These are phyloP conservation scores for Candida schatavii DNA, from an alignment of 805 yeast species.

Conservation along the genomic window DNA sequence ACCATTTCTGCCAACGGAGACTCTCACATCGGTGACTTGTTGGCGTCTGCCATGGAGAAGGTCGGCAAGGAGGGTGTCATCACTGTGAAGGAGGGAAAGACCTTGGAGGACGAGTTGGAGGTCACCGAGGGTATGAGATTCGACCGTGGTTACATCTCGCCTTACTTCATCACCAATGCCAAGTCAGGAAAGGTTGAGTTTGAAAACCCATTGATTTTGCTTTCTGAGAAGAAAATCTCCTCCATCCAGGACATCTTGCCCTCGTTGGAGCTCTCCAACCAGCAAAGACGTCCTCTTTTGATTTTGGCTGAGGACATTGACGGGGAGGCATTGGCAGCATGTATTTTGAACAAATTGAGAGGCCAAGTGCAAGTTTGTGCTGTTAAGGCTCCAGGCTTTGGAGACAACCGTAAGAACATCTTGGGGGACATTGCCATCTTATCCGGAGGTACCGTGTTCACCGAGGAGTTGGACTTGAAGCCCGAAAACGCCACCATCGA, in stretches of 20 bases:
- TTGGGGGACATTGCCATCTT: conserved; percentile 93
- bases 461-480: conserved; percentile 92
- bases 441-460: conserved; percentile 88
- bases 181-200: conserved; percentile 92
- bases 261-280: conserved; percentile 88
- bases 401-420: conserved; percentile 96
- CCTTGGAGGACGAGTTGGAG: conserved; percentile 93
- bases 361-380: conserved; percentile 98
- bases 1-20: conserved; percentile 98
- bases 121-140: conserved; percentile 98
- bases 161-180: conserved; percentile 93
- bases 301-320: conserved; percentile 95
- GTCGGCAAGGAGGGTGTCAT: conserved; percentile 99
- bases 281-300: conserved; percentile 87
- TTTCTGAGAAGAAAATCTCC: conserved; percentile 87
- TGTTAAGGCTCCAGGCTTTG: conserved; percentile 98
- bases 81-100: conserved; percentile 96
- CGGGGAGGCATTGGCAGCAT: conserved; percentile 98
- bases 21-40: conserved; percentile 80
- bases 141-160: conserved; percentile 95
- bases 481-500: conserved; percentile 93
- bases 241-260: conserved; percentile 90
- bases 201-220: conserved; percentile 84
- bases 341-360: conserved; percentile 93
- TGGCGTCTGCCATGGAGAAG: conserved; percentile 96